Base-by-base conservation (phyloP, 768 basidiomycete genomes). In the Suillus variegatus region DNA sequence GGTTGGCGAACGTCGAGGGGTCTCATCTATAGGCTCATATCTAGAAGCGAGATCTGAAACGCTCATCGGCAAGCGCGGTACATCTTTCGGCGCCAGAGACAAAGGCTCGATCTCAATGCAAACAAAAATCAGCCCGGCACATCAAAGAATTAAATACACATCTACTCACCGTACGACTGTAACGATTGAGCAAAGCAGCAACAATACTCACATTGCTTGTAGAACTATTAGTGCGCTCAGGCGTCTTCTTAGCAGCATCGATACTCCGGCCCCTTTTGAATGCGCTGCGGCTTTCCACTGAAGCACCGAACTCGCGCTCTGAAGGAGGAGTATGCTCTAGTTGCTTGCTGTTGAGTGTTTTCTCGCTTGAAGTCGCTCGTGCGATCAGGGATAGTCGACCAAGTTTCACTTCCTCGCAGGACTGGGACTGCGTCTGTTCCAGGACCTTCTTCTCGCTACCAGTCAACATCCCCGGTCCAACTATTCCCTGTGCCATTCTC, bases 141-240 rank as follows among this genome's bases (percentile, higher is more conserved):
- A 25, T 25, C 43, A 63, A 28, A 41, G 25, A 25, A 47, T 66
- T 7, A 52, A 22, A 47, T 32, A 68, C 62, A 32, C 18, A 66
- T 49, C 47, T 13, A 79, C 88, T 52, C 69, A 91, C 91, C 63
- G 75, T 79, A 49, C 77, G 82, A 25, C 85, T 81, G 68, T 90
- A 92, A 60, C 84, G 85, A 71, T 83, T 84, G 52, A 88, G 83
- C 82, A 94, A 86, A 2, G 86, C 85, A 51, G 91, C 88, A 54
- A 93, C 91, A 32, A 89, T 77, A 69, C 85, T 87, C 14, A 84
- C 84, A 57, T 71, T 82, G 66, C 85, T 88, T 47, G 75, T 81
- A 7, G 81, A 82, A 3, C 86, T 85, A 54, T 88, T 86, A 25
- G 75, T 80, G 66, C 85, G 81, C 60, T 88, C 85, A 4, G 86